Percentiles rank a stretch among this genome's conserved stretches.
phyloP scores from a whole-genome alignment of 2,329 filamentous ascomycete genomes.

The Dichotomopilus funicola region DNA sequence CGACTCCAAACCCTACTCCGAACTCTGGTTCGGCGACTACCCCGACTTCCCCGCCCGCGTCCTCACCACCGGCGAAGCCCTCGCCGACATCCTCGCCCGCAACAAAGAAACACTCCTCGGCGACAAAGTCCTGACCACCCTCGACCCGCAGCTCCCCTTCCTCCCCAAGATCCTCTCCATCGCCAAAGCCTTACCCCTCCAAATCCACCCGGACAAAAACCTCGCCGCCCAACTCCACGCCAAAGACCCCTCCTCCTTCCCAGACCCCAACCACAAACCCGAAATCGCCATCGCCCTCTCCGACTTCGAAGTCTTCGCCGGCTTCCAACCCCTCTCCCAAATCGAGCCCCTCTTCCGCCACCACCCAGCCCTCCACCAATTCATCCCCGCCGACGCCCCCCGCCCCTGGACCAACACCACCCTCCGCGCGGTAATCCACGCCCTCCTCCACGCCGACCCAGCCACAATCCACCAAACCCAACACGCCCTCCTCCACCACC shows the following conservation, averaged over 20 bases:
- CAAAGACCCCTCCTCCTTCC: conserved; percentile 58
- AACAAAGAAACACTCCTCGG: conserved; percentile 60
- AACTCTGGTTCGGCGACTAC: conserved; percentile 75
- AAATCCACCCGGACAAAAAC: conserved; percentile 66
- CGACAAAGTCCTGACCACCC: conserved; percentile 51
- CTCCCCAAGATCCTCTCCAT: conserved; percentile 73
- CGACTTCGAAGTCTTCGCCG: conserved; percentile 69
- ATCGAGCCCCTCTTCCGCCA: conserved; percentile 53
- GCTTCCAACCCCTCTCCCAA: conserved; percentile 60
- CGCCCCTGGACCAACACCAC: conserved; percentile 49
- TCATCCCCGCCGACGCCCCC: conserved; percentile 38
- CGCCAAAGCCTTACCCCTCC: conserved; percentile 65
- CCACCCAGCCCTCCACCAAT: conserved; percentile 42
- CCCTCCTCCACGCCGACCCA: conserved; percentile 48
- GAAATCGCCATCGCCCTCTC: conserved; percentile 69
- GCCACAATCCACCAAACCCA: conserved; percentile 47
- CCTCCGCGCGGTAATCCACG: conserved; percentile 49
- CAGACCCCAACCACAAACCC: conserved; percentile 71
- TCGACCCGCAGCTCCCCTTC: conserved; percentile 62
- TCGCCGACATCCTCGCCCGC: conserved; percentile 57
- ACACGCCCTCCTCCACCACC: conserved; percentile 42
- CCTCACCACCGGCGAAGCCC: conserved; percentile 53
- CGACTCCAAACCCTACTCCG: conserved; percentile 54
- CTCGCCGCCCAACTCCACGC: conserved; percentile 58
- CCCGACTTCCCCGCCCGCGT: conserved; percentile 62